These are phyloP conservation scores for Luzula sylvatica DNA, from an alignment of 176 grass and related monocot species.

Conservation along the genomic window DNA sequence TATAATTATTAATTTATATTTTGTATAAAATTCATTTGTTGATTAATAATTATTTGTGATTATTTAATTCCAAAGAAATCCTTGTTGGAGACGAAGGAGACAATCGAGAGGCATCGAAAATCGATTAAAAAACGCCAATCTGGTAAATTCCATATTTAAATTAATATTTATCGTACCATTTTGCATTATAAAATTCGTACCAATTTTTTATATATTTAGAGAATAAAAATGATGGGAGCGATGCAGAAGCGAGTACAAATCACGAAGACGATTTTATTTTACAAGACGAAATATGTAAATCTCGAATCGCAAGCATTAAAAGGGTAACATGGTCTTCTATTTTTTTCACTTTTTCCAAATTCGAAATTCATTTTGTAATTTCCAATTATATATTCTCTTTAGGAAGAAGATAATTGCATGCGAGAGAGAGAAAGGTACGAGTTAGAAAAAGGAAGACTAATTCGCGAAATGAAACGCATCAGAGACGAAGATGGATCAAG, in stretches of 20 bases:
- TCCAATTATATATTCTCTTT: background rate
- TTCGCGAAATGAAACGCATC: conserved; percentile 99
- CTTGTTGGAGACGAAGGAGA: conserved; percentile 83
- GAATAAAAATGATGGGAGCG: conserved; percentile 86
- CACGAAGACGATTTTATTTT: conserved; percentile 81
- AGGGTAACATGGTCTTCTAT: conserved; percentile 36
- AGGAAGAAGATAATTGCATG: conserved; percentile 94
- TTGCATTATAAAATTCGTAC: conserved; percentile 1
- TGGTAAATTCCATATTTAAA: conserved; percentile 35
- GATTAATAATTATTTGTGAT: conserved; percentile 26
- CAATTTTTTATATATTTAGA: conserved; percentile 14
- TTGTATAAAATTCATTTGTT: conserved; percentile 19
- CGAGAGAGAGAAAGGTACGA: conserved; percentile 94
- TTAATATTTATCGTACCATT: background rate
- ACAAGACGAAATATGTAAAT: conserved; percentile 99
- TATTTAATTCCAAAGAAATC: conserved; percentile 63
- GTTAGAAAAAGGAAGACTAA: conserved; percentile 88
- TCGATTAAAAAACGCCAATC: conserved; percentile 87
- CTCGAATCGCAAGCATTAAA: conserved; percentile 84
- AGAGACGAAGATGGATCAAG: conserved; percentile 98
- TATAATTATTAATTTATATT: conserved; percentile 2
- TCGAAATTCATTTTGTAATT: too few relatives aligned
- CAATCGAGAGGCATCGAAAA: conserved; percentile 90
- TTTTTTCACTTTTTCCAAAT: background rate
- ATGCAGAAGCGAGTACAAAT: conserved; percentile 73